A percentile compares a stretch with the other conserved stretches of the same genome.
phyloP scores from a whole-genome alignment of 345 rosid species.

The Populus euphratica region DNA sequence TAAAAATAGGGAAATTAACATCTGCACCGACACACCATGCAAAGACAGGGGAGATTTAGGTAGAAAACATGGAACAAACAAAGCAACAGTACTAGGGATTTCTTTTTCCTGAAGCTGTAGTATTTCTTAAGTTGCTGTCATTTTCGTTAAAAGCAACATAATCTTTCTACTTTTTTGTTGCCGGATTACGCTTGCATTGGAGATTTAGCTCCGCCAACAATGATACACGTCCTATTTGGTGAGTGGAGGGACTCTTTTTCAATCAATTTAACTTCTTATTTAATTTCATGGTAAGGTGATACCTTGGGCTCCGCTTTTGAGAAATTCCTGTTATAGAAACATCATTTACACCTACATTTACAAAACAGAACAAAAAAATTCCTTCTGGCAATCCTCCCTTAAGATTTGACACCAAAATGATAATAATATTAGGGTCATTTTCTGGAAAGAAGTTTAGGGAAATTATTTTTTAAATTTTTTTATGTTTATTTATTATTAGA shows the following conservation, averaged over 20 bases:
- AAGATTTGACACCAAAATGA: too few relatives aligned
- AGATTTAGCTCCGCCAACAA: neutral
- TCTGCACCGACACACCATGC: neutral
- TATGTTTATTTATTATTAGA: too few relatives aligned
- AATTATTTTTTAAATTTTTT: too few relatives aligned
- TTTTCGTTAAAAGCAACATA: neutral
- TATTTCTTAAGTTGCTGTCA: neutral
- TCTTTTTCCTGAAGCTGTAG: neutral
- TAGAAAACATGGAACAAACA: neutral
- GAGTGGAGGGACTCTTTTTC: neutral
- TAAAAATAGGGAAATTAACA: neutral
- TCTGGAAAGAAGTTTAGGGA: too few relatives aligned
- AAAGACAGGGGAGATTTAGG: neutral
- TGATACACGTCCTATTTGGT: neutral
- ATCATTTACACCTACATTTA: neutral
- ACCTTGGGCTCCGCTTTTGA: too few relatives aligned
- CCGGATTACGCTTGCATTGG: neutral
- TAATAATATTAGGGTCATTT: too few relatives aligned
- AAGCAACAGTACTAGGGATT: neutral
- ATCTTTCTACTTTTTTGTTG: neutral
- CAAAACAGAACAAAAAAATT: too few relatives aligned
- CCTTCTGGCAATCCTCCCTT: neutral
- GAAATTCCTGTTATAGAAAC: neutral
- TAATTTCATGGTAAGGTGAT: too few relatives aligned
- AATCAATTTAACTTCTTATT: neutral